Base-by-base conservation (phyloP, 108 stramenopile genomes). In the Pseudonitzschia multiseries region DNA sequence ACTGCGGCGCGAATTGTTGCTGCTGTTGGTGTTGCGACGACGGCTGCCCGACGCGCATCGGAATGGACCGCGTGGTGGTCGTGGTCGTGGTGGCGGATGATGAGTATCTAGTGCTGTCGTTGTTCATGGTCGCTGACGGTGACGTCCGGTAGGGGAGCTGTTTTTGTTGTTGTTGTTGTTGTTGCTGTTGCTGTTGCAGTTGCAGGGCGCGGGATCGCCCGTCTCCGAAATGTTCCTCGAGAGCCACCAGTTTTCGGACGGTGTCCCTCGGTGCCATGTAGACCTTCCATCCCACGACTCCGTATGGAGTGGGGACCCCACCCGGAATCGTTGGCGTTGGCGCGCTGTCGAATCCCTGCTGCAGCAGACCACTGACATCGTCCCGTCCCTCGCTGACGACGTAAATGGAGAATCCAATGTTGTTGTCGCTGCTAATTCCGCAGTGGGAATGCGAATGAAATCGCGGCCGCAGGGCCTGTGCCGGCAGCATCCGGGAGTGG, bases 401-500 rank as follows among this genome's bases (percentile, higher is more conserved):
- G 53, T 87, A 87, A 20, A 89, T 77, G 22, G 83, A 86, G 71
- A 87, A 86, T 2, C 89, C 89, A 61, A 87, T 73, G 36, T 36
- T 48, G 54, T 56, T 71, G 43, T 57, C 52, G 15, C 36, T 69
- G 22, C 48, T 28, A 33, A 9, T 65, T 0, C 15, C 21, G 36
- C 20, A 41, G 26, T n/a, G n/a, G n/a, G n/a, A n/a, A n/a, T n/a
- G n/a, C n/a, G 40, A 62, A 24, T 62, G 36, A 6, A 6, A 36
- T 36, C 36, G 36, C 36, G 4, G 36, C 36, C 36, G 44, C 24
- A 89, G 65, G 43, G 77, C 75, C 68, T 88, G 81, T 21, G 88
- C 79, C 18, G 90, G 93, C 13, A 94, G 44, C 79, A 94, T 77
- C n/a, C 89, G 67, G 1, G 87, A 84, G 70, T 76, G 70, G 66